Evolutionary conservation across 1,284 basidiomycete species (phyloP), one percentile per base, ranked within the genome.

Genomic region (Ganoderma meredithae): DNA sequence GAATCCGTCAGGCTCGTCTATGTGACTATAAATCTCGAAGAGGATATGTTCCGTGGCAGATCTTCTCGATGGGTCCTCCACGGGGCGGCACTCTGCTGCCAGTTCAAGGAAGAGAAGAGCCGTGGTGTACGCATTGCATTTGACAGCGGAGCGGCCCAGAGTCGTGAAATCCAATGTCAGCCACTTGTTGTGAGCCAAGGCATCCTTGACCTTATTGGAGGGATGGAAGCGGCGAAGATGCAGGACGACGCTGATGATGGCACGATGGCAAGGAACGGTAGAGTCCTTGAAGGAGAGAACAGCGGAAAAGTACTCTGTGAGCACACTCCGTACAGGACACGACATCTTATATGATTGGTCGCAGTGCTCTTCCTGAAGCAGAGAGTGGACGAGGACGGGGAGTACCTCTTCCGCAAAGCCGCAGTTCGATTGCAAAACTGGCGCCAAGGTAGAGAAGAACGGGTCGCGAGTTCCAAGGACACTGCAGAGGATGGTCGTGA

Each of bases 1-100:
- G 78, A 99, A 99, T 0, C 97, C 96, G 75, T 99, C 97, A 0
- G 97, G 97, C 76, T 99, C 97, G 76, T 98, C 96, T 67, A 99
- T 95, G 76, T 95, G 94, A 70, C 90, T 91, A 78, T 98, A 99
- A 63, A 99, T 95, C 64, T 93, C 90, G 80, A 97, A 98, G 58
- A 99, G 83, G 41, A 96, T 85, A 55, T 88, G 81, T 77, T 93
- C 91, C 3, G 83, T 79, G 13, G 80, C 76, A 55, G 62, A 76
- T 71, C 36, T 80, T 76, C 77, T 72, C 0, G 75, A 64, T 17
- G 73, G 70, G 17, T 74, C 72, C n/a, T 71, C 72, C 78, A 67
- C 8, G 70, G 74, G 22, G 22, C 36, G 22, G 73, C 88, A 83
- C 69, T 95, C 93, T 12, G 83, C 81, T 0, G 88, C 90, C 19